Evolutionary conservation across 2,329 filamentous ascomycete genomes (phyloP).

Genomic region (Pseudocercospora vitis): DNA sequence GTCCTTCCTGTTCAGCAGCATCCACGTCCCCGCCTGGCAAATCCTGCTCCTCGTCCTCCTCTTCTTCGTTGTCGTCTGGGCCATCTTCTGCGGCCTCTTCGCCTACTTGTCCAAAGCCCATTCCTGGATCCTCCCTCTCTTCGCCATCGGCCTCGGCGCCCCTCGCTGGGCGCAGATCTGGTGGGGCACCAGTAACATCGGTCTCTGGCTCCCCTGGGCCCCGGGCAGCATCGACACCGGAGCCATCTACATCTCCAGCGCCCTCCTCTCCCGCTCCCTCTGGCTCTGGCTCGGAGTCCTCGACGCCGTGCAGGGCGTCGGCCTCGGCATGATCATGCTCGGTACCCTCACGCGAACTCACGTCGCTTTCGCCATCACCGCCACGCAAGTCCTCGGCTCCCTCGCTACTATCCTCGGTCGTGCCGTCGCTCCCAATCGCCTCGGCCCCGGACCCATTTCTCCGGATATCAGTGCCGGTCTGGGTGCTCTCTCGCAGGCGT

Average conservation of each 20-base stretch:
- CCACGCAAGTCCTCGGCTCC: conserved; percentile 61
- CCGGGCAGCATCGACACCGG: conserved; percentile 29
- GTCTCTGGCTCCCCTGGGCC: conserved; percentile 61
- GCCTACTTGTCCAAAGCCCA: conserved; percentile 57
- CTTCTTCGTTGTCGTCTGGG: conserved; percentile 58
- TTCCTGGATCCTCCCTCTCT: conserved; percentile 64
- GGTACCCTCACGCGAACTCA: conserved; percentile 62
- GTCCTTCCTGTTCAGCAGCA: conserved; percentile 60
- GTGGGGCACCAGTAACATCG: conserved; percentile 62
- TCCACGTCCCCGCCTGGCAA: conserved; percentile 56
- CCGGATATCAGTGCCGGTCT: conserved; percentile 58
- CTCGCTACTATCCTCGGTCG: conserved; percentile 61
- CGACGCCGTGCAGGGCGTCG: conserved; percentile 63
- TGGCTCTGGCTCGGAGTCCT: conserved; percentile 68
- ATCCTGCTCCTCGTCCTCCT: conserved; percentile 56
- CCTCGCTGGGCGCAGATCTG: conserved; percentile 67
- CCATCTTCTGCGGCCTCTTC: conserved; percentile 51
- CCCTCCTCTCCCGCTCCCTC: conserved; percentile 56
- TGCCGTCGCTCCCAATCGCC: conserved; percentile 58
- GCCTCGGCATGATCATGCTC: conserved; percentile 65
- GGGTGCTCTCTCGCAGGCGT: conserved; percentile 29
- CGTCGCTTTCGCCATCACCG: conserved; percentile 60
- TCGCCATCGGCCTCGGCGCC: conserved; percentile 65
- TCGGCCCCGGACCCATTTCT: conserved; percentile 61
- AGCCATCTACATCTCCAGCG: conserved; percentile 52